Percentiles rank a stretch among this genome's conserved stretches.
These are phyloP conservation scores for Linum trigynum DNA, from an alignment of 345 rosid genomes.

Conservation along the genomic window DNA sequence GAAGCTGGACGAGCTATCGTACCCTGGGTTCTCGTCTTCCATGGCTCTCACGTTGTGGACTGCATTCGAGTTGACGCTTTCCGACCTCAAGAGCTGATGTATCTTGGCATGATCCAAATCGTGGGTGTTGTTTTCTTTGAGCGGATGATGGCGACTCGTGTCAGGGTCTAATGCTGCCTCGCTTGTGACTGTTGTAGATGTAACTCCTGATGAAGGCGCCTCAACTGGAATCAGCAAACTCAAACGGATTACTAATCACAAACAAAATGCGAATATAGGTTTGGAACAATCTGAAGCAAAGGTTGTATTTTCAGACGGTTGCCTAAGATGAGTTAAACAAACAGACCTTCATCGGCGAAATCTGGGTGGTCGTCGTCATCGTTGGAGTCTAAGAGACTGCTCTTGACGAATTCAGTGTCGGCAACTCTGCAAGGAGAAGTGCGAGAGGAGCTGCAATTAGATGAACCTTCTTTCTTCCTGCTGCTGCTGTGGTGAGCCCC, in stretches of 20 bases:
- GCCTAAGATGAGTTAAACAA: background rate
- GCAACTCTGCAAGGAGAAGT: constrained; percentile 86
- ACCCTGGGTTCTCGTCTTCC: constrained; percentile 61
- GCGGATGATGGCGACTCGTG: constrained; percentile 16
- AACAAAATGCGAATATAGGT: too few relatives aligned
- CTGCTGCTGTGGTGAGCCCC: constrained; percentile 37
- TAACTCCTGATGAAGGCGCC: constrained; percentile 32
- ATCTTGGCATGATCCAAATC: constrained; percentile 31
- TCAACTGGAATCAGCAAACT: constrained; percentile 20
- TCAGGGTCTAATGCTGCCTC: constrained; percentile 7
- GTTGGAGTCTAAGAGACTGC: constrained; percentile 55
- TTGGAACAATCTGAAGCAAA: too few relatives aligned
- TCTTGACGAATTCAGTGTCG: constrained; percentile 44
- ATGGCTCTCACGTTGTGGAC: constrained; percentile 43
- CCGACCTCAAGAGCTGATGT: constrained; percentile 40
- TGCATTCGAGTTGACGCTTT: constrained; percentile 36
- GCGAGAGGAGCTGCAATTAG: constrained; percentile 66
- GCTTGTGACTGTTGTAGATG: constrained; percentile 13
- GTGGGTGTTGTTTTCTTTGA: constrained; percentile 11
- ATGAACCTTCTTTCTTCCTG: constrained; percentile 33
- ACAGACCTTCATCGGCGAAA: constrained; percentile 47
- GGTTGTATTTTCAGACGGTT: too few relatives aligned
- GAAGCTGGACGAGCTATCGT: constrained; percentile 68
- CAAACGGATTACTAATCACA: too few relatives aligned
- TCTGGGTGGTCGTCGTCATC: constrained; percentile 14